phyloP scores from a whole-genome alignment of 768 basidiomycete genomes.

The Russula griseocarnosa region DNA sequence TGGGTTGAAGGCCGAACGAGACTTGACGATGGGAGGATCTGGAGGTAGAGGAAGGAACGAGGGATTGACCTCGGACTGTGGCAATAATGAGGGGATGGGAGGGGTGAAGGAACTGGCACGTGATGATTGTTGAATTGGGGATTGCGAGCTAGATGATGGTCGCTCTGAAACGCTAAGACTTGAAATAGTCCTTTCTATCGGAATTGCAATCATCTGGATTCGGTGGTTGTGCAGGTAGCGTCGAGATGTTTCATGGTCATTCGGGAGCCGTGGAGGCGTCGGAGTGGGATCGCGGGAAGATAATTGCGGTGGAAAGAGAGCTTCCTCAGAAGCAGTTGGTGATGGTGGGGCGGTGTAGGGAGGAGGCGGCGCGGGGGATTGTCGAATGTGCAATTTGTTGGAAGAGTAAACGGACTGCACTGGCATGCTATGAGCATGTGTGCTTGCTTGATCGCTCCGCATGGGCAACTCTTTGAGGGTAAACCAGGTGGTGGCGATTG shows the following conservation, averaged over 20 bases:
- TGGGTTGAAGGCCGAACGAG: conserved; percentile 11
- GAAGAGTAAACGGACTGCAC: not conserved
- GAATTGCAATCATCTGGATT: not conserved
- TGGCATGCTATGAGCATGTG: not conserved
- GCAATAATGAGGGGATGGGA: not conserved
- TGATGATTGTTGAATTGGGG: not conserved
- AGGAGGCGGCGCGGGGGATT: conserved; percentile 1
- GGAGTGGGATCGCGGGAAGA: not conserved
- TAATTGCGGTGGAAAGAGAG: not conserved
- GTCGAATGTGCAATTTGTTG: not conserved
- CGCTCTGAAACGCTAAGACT: not conserved
- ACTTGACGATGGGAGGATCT: not conserved
- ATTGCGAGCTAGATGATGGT: not conserved
- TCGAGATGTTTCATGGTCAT: not conserved
- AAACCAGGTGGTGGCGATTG: not conserved
- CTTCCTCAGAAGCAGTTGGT: not conserved
- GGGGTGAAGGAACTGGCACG: not conserved
- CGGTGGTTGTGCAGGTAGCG: not conserved
- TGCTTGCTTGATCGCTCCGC: not conserved
- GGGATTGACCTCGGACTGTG: not conserved
- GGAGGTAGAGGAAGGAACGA: not conserved
- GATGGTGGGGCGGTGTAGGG: not conserved
- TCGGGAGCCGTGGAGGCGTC: not conserved
- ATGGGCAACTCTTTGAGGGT: not conserved
- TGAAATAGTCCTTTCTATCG: not conserved